Evolutionary conservation across 164 flowering plant species (phyloP).

Genomic region (Magnolia changhungtana): DNA sequence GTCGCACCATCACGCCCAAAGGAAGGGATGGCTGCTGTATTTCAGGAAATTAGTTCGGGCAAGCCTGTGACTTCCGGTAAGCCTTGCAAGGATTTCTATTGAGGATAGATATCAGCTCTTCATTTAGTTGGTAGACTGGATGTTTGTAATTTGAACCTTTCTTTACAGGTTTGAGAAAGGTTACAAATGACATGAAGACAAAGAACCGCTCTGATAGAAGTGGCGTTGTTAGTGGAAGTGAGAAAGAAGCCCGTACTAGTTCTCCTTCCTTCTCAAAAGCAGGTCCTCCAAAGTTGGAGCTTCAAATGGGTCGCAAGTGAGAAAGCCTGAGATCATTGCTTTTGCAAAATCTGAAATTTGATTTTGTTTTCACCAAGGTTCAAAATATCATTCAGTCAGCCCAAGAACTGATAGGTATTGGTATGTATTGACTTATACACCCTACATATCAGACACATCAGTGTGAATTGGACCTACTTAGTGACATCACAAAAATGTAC

Average conservation of each 20-base stretch:
- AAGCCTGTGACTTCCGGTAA: conserved; percentile 76
- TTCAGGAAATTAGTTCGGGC: conserved; percentile 78
- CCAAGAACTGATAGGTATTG: not conserved
- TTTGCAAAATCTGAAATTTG: not conserved
- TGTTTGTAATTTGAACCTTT: not conserved
- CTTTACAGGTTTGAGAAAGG: conserved; percentile 60
- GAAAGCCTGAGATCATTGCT: conserved; percentile 20
- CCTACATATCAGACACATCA: not conserved
- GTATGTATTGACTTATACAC: not conserved
- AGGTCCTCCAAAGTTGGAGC: conserved; percentile 91
- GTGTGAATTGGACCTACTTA: not conserved
- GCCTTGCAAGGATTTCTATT: not conserved
- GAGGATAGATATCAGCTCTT: not conserved
- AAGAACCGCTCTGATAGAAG: conserved; percentile 83
- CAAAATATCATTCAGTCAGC: not conserved
- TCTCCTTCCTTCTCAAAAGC: conserved; percentile 68
- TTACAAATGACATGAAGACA: conserved; percentile 80
- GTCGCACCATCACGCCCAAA: conserved; percentile 65
- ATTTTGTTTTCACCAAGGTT: not conserved
- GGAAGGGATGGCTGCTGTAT: conserved; percentile 93
- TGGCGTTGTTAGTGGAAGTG: conserved; percentile 55
- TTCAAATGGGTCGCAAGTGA: conserved; percentile 98
- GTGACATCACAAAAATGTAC: not conserved
- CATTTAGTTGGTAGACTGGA: not conserved
- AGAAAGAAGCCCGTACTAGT: conserved; percentile 48